Percentiles rank a stretch among this genome's conserved stretches.
These are phyloP conservation scores for Pleomassaria siparia DNA, from an alignment of 2,329 filamentous ascomycete species.

Conservation along the genomic window DNA sequence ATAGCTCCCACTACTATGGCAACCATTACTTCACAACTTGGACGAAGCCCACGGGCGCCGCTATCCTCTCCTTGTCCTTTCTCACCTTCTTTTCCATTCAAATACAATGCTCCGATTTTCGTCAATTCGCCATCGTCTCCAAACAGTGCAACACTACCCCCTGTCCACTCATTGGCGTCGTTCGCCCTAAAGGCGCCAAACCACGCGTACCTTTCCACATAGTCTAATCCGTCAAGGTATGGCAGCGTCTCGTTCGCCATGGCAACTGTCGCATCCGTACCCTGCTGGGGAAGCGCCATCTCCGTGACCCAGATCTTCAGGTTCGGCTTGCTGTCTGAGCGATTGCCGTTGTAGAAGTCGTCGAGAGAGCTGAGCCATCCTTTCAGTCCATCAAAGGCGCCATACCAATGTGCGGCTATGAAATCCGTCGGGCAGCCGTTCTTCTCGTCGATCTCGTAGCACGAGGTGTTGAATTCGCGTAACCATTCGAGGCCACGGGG, in stretches of 20 bases:
- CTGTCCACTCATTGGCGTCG: constrained; percentile 41
- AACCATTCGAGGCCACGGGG: constrained; percentile 68
- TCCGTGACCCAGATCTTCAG: constrained; percentile 74
- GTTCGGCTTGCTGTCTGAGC: constrained; percentile 43
- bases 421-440: constrained; percentile 54
- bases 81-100: constrained; percentile 31
- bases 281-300: constrained; percentile 63
- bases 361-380: constrained; percentile 65
- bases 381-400: constrained; percentile 68
- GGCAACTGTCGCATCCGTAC: constrained; percentile 58
- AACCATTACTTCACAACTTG: not conserved
- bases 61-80: constrained; percentile 27
- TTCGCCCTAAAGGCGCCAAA: constrained; percentile 37
- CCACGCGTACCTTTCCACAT: constrained; percentile 43
- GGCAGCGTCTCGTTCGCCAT: constrained; percentile 71
- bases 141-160: constrained; percentile 37
- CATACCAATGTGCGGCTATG: constrained; percentile 58
- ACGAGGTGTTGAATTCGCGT: constrained; percentile 65
- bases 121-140: constrained; percentile 34
- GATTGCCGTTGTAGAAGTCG: constrained; percentile 53
- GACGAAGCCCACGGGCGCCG: not conserved
- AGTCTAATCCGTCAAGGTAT: constrained; percentile 66
- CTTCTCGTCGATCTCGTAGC: constrained; percentile 36
- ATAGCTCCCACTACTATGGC: constrained; percentile 1
- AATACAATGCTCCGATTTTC: constrained; percentile 34